A percentile compares a stretch with the other conserved stretches of the same genome.
Evolutionary conservation across 768 basidiomycete genomes (phyloP).

Genomic region (Leccinum longicurvipes): DNA sequence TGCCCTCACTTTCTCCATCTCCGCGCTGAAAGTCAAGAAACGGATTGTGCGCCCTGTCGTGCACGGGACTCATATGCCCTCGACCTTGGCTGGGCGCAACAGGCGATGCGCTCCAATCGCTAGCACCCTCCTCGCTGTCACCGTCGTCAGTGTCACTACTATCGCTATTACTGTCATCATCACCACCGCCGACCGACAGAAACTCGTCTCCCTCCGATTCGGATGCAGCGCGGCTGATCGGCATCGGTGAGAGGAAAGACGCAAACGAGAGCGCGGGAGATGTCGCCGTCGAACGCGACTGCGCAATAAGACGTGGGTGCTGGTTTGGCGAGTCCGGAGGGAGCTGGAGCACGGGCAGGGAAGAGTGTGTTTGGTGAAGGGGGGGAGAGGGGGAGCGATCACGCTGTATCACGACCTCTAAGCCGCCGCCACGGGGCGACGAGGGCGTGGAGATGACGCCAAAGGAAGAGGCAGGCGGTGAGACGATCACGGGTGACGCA

Average conservation of each 20-base stretch:
- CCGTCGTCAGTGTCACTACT: not conserved
- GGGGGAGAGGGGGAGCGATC: not conserved
- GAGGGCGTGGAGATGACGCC: conserved; percentile 22
- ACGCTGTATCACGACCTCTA: conserved; percentile 12
- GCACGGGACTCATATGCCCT: not conserved
- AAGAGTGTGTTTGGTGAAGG: not conserved
- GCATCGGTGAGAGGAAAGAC: conserved; percentile 26
- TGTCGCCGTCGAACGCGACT: not conserved
- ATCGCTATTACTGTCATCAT: not conserved
- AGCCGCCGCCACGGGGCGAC: conserved; percentile 16
- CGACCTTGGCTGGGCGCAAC: not conserved
- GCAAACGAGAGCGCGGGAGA: conserved; percentile 21
- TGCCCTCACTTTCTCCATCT: conserved; percentile 16
- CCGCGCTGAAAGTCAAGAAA: conserved; percentile 20
- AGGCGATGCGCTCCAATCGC: conserved; percentile 11
- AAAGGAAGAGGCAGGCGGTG: conserved; percentile 24
- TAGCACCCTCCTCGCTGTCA: not conserved
- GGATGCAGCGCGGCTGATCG: conserved; percentile 15
- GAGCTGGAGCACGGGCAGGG: conserved; percentile 14
- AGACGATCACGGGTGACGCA: conserved; percentile 28
- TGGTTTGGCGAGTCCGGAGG: conserved; percentile 1
- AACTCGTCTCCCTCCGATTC: conserved; percentile 27
- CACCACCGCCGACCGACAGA: conserved; percentile 20
- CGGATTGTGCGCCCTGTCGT: conserved; percentile 15
- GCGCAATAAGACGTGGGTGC: not conserved